Conservation (phyloP, 2,329 filamentous ascomycete genomes). For the Clonostachys chloroleuca region DNA sequence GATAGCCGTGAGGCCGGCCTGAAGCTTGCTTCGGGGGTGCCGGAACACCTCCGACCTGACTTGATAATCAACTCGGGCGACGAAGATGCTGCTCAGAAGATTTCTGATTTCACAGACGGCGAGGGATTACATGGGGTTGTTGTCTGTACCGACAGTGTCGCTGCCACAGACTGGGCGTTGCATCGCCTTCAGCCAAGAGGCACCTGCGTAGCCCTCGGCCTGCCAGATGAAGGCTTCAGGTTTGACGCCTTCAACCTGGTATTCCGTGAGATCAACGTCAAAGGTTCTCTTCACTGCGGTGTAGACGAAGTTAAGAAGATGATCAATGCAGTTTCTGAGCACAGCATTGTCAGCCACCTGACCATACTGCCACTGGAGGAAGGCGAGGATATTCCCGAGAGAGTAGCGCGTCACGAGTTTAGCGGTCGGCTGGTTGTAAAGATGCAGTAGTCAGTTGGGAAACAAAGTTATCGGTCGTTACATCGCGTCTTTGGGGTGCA, state of each 20-base stretch:
- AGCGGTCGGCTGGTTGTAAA: conserved; percentile 21
- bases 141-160: conserved; percentile 22
- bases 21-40: conserved; percentile 16
- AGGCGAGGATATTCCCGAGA: conserved; percentile 15
- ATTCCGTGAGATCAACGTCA: conserved; percentile 19
- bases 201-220: conserved; percentile 17
- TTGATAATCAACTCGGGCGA: conserved; percentile 16
- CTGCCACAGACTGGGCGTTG: conserved; percentile 20
- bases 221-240: conserved; percentile 19
- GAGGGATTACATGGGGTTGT: conserved; percentile 21
- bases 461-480: too few species aligned
- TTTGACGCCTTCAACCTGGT: conserved; percentile 21
- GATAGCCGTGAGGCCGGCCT: conserved; percentile 22
- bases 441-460: conserved; percentile 6
- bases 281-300: conserved; percentile 21
- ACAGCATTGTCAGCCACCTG: conserved; percentile 17
- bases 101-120: conserved; percentile 17
- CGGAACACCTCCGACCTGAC: conserved; percentile 12
- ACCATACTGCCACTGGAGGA: conserved; percentile 16
- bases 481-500: too few species aligned
- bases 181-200: conserved; percentile 18
- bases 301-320: conserved; percentile 17
- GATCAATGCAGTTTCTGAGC: conserved; percentile 18
- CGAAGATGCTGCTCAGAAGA: conserved; percentile 9
- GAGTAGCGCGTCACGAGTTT: conserved; percentile 16